Percentiles rank a stretch among this genome's conserved stretches.
Evolutionary conservation across 306 rosid species (phyloP).

Genomic region (Pyrus betulifolia): DNA sequence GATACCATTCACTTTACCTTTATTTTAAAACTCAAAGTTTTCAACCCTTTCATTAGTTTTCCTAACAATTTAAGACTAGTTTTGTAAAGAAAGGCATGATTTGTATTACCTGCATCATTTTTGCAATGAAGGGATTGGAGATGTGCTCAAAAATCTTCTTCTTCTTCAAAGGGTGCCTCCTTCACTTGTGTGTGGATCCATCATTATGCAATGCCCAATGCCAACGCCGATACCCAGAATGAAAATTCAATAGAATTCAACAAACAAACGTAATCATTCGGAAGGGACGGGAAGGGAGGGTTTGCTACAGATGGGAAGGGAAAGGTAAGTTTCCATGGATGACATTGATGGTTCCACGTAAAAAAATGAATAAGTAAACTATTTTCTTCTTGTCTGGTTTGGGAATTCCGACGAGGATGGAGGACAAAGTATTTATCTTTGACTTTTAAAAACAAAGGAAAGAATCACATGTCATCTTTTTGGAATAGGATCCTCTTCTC

Average conservation of each 20-base stretch:
- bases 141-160: not conserved
- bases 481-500: no score
- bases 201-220: not conserved
- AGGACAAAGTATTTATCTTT: no score
- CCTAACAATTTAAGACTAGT: no score
- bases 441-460: no score
- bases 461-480: no score
- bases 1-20: no score
- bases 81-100: not conserved
- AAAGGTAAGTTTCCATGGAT: not conserved
- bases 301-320: not conserved
- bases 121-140: not conserved
- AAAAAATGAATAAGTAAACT: no score
- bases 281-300: no score
- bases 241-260: not conserved
- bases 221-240: not conserved
- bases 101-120: slow-evolving; percentile 1
- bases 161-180: not conserved
- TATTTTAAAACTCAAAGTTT: no score
- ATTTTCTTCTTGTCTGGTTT: no score
- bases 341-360: not conserved
- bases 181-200: not conserved
- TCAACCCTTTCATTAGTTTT: no score
- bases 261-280: not conserved
- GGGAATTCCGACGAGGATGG: no score